A percentile compares a stretch with the other conserved stretches of the same genome.
phyloP scores from a whole-genome alignment of 495 filamentous ascomycete species.

The Arthonia radiata region DNA sequence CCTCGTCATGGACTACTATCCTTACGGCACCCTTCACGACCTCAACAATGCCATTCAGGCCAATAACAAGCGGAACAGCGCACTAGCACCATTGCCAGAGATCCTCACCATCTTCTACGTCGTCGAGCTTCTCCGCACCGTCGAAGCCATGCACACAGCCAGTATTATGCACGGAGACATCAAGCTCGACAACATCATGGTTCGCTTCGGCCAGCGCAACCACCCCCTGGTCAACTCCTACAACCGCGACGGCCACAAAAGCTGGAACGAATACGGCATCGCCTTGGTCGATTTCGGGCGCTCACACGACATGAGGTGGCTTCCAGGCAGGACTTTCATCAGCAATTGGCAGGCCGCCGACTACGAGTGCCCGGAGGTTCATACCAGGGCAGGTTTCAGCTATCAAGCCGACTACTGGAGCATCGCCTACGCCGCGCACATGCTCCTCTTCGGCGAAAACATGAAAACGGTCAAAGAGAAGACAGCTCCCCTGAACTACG shows the following conservation, averaged over 20 bases:
- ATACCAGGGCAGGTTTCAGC: conserved; percentile 79
- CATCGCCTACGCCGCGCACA: conserved; percentile 62
- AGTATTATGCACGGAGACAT: conserved; percentile 78
- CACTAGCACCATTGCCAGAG: conserved; percentile 60
- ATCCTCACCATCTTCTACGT: conserved; percentile 79
- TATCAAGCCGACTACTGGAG: conserved; percentile 92
- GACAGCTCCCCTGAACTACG: conserved; percentile 14
- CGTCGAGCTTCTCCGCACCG: conserved; percentile 69
- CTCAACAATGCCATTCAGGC: conserved; percentile 44
- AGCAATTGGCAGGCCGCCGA: conserved; percentile 76
- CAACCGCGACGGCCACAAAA: conserved; percentile 39
- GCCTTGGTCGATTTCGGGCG: conserved; percentile 86
- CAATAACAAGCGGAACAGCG: conserved; percentile 18
- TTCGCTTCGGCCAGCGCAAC: conserved; percentile 35
- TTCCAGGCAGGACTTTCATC: conserved; percentile 55
- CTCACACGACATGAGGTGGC: conserved; percentile 81
- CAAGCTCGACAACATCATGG: conserved; percentile 83
- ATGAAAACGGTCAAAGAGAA: conserved; percentile 44
- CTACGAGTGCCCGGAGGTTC: conserved; percentile 83
- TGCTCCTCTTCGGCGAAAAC: conserved; percentile 77
- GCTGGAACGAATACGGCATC: conserved; percentile 63
- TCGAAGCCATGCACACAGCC: conserved; percentile 63
- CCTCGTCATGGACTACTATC: conserved; percentile 64
- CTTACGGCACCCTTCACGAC: conserved; percentile 80
- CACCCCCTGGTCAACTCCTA: conserved; percentile 26